Evolutionary conservation across 2,329 filamentous ascomycete species (phyloP).

Genomic region (Curvularia verruculosa): DNA sequence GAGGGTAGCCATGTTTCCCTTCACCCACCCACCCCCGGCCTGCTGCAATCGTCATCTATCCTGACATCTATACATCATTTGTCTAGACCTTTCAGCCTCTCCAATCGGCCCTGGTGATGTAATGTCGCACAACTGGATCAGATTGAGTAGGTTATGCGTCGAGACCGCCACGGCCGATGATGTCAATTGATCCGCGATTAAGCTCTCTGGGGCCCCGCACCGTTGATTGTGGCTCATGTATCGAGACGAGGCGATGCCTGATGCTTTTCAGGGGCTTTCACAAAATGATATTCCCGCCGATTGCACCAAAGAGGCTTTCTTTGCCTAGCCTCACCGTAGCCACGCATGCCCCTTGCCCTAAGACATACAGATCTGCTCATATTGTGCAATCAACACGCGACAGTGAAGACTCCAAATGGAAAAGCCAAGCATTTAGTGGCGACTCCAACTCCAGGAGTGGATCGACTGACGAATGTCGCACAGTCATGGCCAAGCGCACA

Average conservation of each 20-base stretch:
- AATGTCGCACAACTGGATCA: slow-evolving; percentile 3
- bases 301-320: background rate
- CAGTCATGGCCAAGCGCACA: slow-evolving; percentile 1
- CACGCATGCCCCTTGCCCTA: background rate
- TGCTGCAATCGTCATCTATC: slow-evolving; percentile 3
- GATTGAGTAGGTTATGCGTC: slow-evolving; percentile 22
- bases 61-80: background rate
- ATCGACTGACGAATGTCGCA: slow-evolving; percentile 13
- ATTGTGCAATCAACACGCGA: slow-evolving; percentile 1
- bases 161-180: slow-evolving; percentile 13
- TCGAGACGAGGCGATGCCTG: slow-evolving; percentile 26
- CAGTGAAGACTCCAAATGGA: background rate
- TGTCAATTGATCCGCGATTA: slow-evolving; percentile 23
- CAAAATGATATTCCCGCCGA: slow-evolving; percentile 22
- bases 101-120: slow-evolving; percentile 18
- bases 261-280: slow-evolving; percentile 20
- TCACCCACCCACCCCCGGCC: background rate
- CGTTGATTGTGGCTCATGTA: slow-evolving; percentile 22
- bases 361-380: slow-evolving; percentile 1
- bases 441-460: slow-evolving; percentile 8
- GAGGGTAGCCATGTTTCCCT: slow-evolving; percentile 3
- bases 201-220: slow-evolving; percentile 38
- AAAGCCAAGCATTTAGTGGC: slow-evolving; percentile 14
- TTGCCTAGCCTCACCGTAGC: slow-evolving; percentile 6
- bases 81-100: slow-evolving; percentile 9